These are phyloP conservation scores for Salvia sclarea DNA, from an alignment of 305 asterid species.

Conservation along the genomic window DNA sequence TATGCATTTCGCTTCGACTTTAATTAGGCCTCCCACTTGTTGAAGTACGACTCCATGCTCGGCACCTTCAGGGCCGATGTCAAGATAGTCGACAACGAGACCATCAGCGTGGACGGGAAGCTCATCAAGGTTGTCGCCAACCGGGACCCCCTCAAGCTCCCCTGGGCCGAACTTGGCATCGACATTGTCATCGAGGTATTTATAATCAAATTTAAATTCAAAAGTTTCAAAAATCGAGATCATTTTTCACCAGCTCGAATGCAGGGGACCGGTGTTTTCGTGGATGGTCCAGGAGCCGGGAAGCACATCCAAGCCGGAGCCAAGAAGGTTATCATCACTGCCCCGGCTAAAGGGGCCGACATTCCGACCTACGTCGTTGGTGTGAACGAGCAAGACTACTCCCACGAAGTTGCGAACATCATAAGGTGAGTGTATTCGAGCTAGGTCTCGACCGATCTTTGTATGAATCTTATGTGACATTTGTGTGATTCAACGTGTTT, in stretches of 20 bases:
- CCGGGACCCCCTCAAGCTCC: conserved; percentile 92
- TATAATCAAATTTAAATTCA: no score
- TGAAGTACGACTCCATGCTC: conserved; percentile 92
- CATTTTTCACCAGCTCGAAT: neutral
- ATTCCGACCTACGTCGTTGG: conserved; percentile 92
- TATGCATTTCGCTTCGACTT: conserved; percentile 5
- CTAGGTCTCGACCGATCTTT: neutral
- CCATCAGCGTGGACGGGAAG: conserved; percentile 92
- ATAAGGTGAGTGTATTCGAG: conserved; percentile 50
- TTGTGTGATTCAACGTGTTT: neutral
- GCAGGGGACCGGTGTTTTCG: conserved; percentile 92
- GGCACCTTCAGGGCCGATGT: conserved; percentile 94
- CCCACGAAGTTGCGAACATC: conserved; percentile 75
- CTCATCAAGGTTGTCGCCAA: conserved; percentile 76
- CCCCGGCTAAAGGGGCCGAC: conserved; percentile 94
- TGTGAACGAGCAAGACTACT: conserved; percentile 80
- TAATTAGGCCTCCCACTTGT: conserved; percentile 90
- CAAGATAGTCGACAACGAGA: conserved; percentile 75
- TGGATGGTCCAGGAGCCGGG: conserved; percentile 96
- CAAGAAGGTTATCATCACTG: conserved; percentile 88
- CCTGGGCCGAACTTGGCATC: conserved; percentile 95
- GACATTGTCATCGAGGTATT: conserved; percentile 93
- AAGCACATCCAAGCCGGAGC: conserved; percentile 98
- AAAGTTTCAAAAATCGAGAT: neutral
- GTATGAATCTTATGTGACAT: neutral